These are phyloP conservation scores for Candida buenavistaensis DNA, from an alignment of 1,139 yeast genomes.

Conservation along the genomic window DNA sequence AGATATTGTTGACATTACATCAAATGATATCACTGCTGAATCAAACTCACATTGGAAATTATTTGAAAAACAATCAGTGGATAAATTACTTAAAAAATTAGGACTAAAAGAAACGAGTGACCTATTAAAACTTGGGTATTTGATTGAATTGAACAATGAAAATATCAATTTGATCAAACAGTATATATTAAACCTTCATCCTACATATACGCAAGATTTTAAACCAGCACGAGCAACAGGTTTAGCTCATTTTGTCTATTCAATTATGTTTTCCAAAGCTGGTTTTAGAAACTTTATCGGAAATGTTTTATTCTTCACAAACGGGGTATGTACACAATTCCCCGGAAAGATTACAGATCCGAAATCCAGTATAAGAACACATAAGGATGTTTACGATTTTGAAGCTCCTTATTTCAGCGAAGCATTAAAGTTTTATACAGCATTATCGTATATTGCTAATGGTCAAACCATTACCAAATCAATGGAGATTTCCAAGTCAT, in stretches of 20 bases:
- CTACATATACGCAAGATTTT: conserved; percentile 25
- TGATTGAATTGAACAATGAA: conserved; percentile 2
- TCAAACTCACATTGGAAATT: conserved; percentile 5
- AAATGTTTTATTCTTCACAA: conserved; percentile 26
- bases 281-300: conserved; percentile 25
- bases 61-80: conserved; percentile 1
- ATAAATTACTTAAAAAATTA: neutral
- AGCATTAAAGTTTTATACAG: conserved; percentile 30
- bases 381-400: conserved; percentile 32
- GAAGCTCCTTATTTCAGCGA: conserved; percentile 25
- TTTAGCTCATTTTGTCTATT: conserved; percentile 26
- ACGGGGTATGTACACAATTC: conserved; percentile 37
- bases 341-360: conserved; percentile 35
- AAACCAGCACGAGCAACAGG: conserved; percentile 37
- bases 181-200: conserved; percentile 21
- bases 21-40: conserved; percentile 5
- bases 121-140: conserved; percentile 1
- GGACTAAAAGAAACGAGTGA: neutral
- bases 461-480: conserved; percentile 27
- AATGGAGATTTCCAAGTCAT: conserved; percentile 16
- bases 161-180: conserved; percentile 2
- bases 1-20: conserved; percentile 1
- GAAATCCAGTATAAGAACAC: conserved; percentile 28
- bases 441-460: conserved; percentile 29
- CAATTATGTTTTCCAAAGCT: conserved; percentile 21